Base-by-base conservation (phyloP, 2,329 filamentous ascomycete genomes). In the Arthroderma sp. region DNA sequence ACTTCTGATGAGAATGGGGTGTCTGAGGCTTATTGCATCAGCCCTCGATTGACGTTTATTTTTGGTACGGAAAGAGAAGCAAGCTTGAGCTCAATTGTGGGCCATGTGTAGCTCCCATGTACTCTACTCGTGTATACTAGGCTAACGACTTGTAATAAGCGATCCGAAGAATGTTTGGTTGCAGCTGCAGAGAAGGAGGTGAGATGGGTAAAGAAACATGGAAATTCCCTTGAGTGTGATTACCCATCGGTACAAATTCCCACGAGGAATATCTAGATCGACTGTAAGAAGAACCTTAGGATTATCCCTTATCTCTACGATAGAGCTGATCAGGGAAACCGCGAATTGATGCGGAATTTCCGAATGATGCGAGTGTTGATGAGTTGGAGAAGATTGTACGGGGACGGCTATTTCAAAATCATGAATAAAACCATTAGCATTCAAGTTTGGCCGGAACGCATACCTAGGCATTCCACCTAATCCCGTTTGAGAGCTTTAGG, bases 41-140 rank as follows among this genome's bases (percentile, higher is more conserved):
- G 58, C 11, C 60, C n/a, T n/a, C 58, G 13, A 60, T 52, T 51
- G 39, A 56, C 2, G 60, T 60, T 43, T 60, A 61, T 37, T 60
- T 57, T n/a, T 61, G 55, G 55, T 56, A 57, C 39, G 58, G 58
- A 9, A 60, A 49, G 23, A 51, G 58, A n/a, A 56, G 54, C 25
- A 44, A 43, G 15, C 15, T 49, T 19, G 23, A 47, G 0, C 11
- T n/a, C 13, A 3, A 25, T 47, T 21, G 43, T 47, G 43, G 43
- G 8, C 43, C 43, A 25, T 47, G 43, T 49, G 28, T 31, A 7
- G 7, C 7, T 31, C 28, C n/a, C n/a, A n/a, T n/a, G n/a, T n/a
- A n/a, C n/a, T n/a, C n/a, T n/a, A n/a, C n/a, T n/a, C n/a, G n/a
- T n/a, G n/a, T n/a, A n/a, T n/a, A n/a, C n/a, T n/a, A n/a, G n/a